phyloP scores from a whole-genome alignment of 345 rosid genomes.

The Microcos paniculata region DNA sequence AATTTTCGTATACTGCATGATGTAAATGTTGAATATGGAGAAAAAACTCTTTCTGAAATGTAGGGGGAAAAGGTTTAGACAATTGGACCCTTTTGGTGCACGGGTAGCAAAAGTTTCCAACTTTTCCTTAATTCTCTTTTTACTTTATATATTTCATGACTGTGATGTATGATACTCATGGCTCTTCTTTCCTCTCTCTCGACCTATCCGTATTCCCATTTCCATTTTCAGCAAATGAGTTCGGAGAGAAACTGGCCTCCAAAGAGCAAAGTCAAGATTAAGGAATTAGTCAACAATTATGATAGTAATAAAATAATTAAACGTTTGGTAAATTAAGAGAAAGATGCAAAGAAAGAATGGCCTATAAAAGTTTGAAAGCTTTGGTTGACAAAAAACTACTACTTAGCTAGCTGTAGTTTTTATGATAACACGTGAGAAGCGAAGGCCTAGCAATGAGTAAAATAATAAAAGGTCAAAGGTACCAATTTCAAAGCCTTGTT shows the following conservation, averaged over 20 bases:
- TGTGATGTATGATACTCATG: background rate
- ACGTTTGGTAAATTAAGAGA: background rate
- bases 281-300: background rate
- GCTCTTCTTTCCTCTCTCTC: background rate
- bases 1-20: conserved; percentile 3
- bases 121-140: background rate
- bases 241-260: no score
- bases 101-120: conserved; percentile 12
- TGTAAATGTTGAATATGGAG: background rate
- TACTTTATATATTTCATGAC: conserved; percentile 1
- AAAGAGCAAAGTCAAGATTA: background rate
- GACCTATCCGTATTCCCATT: background rate
- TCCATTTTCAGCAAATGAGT: background rate
- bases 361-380: background rate
- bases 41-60: background rate
- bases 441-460: background rate
- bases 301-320: background rate
- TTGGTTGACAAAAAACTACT: background rate
- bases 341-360: background rate
- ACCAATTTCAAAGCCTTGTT: background rate
- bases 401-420: background rate
- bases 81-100: conserved; percentile 11
- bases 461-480: background rate
- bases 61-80: conserved; percentile 3
- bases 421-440: background rate